Evolutionary conservation across 78 protist species (phyloP).

Genomic region (Dictyostelium intermedium): DNA sequence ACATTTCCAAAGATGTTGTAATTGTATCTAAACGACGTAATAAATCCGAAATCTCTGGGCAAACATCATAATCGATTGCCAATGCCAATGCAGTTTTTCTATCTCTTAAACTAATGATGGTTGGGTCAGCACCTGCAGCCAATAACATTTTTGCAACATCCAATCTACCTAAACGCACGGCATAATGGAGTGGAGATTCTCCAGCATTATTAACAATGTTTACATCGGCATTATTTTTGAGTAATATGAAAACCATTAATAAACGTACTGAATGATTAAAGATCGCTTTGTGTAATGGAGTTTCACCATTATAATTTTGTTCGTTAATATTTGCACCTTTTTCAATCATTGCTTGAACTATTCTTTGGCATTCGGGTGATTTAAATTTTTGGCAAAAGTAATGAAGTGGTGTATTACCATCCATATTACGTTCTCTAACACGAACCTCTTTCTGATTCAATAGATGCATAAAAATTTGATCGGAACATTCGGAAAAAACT

Average conservation of each 20-base stretch:
- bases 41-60: conserved; percentile 44
- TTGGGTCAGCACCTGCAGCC: conserved; percentile 76
- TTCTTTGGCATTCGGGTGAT: conserved; percentile 73
- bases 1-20: background rate
- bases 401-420: conserved; percentile 84
- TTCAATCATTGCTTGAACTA: conserved; percentile 63
- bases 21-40: conserved; percentile 33
- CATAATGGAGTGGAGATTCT: conserved; percentile 79
- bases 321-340: conserved; percentile 78
- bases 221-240: conserved; percentile 75
- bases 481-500: conserved; percentile 17
- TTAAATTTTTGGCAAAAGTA: conserved; percentile 77
- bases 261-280: conserved; percentile 76
- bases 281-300: conserved; percentile 83
- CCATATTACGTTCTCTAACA: conserved; percentile 27
- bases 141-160: conserved; percentile 72
- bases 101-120: background rate
- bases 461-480: conserved; percentile 22
- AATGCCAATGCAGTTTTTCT: conserved; percentile 35
- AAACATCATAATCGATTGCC: conserved; percentile 35
- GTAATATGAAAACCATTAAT: conserved; percentile 53
- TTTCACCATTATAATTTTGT: conserved; percentile 75
- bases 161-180: conserved; percentile 79
- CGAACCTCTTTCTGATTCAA: background rate
- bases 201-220: conserved; percentile 58